These are phyloP conservation scores for Claviceps paspali DNA, from an alignment of 2,329 filamentous ascomycete species.

Conservation along the genomic window DNA sequence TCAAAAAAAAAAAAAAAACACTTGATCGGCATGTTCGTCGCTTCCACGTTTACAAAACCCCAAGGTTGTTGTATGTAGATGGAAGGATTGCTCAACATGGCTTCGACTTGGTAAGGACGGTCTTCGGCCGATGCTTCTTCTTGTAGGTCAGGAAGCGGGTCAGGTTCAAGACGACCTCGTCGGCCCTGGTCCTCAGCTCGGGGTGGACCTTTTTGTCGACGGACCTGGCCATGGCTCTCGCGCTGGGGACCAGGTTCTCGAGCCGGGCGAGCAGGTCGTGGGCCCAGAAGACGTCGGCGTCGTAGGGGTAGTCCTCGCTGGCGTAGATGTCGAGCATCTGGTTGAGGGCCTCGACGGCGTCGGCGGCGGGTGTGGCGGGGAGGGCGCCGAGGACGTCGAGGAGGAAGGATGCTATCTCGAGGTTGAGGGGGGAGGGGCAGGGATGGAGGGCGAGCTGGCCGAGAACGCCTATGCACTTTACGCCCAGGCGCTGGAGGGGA, in stretches of 20 bases:
- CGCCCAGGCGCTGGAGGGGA: slow-evolving; percentile 45
- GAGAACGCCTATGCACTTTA: slow-evolving; percentile 52
- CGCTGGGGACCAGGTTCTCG: slow-evolving; percentile 36
- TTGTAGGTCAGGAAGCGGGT: slow-evolving; percentile 50
- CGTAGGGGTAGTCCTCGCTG: slow-evolving; percentile 42
- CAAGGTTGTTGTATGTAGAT: no score
- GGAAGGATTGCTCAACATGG: no score
- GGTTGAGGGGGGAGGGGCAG: slow-evolving; percentile 37
- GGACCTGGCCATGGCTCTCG: slow-evolving; percentile 39
- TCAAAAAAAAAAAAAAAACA: no score
- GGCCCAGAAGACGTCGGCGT: slow-evolving; percentile 49
- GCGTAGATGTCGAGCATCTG: slow-evolving; percentile 54
- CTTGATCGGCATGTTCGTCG: no score
- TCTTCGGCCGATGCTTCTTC: slow-evolving; percentile 33
- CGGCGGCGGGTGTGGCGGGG: slow-evolving; percentile 38
- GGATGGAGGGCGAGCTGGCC: slow-evolving; percentile 46
- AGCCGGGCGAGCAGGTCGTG: slow-evolving; percentile 44
- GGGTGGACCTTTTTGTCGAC: slow-evolving; percentile 43
- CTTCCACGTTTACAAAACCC: no score
- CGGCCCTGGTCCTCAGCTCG: slow-evolving; percentile 43
- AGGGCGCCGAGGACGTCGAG: slow-evolving; percentile 36
- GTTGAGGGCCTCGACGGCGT: slow-evolving; percentile 48
- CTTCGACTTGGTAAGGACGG: no score
- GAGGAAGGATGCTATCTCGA: slow-evolving; percentile 48
- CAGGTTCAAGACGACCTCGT: slow-evolving; percentile 47